Evolutionary conservation across 106 monocot genomes (phyloP), one percentile per base, ranked within the genome.

Genomic region (Phalaenopsis aphrodite): DNA sequence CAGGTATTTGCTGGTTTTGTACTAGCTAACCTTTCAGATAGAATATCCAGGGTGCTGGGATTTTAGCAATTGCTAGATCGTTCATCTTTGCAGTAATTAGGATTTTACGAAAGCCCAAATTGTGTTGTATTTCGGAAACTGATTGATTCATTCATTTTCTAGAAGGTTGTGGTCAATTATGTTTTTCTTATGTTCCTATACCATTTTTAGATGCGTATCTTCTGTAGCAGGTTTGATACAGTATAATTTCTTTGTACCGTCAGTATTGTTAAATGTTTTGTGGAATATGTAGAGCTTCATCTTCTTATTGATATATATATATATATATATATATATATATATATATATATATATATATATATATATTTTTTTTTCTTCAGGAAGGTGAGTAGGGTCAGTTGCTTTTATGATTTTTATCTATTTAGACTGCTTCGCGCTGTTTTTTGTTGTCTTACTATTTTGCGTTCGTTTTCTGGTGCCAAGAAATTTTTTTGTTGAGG

Each of bases 1-100:
- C 98, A 99, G 98, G 98, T 99, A 87, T 15, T 77, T 72, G 85
- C 84, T 67, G 97, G 97, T 21, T 98, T 98, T 87, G 90, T 98
- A n/a, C 83, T 97, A 79, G 97, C 97, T 77, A 98, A 98, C 55
- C 61, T 92, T 72, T 84, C 97, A 56, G 92, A 92, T 52, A 82
- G 92, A 58, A 30, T 98, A 73, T 84, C 92, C 7, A 71, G 57
- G 1, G 81, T 86, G 76, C 55, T 94, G 47, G 92, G 92, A 42
- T 87, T 89, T 75, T 98, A 92, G 85, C 77, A 81, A 2, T 7
- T 4, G 8, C 7, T 17, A 1, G 76, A 49, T 48, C 38, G n/a
- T n/a, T 17, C 17, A 55, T 55, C 14, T 8, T 55, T 38, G 10
- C 72, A 14, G 41, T 72, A 36, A 21, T 67, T 67, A 67, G 67